Evolutionary conservation across 2,329 filamentous ascomycete genomes (phyloP).

Genomic region (Ophiostoma australiae): DNA sequence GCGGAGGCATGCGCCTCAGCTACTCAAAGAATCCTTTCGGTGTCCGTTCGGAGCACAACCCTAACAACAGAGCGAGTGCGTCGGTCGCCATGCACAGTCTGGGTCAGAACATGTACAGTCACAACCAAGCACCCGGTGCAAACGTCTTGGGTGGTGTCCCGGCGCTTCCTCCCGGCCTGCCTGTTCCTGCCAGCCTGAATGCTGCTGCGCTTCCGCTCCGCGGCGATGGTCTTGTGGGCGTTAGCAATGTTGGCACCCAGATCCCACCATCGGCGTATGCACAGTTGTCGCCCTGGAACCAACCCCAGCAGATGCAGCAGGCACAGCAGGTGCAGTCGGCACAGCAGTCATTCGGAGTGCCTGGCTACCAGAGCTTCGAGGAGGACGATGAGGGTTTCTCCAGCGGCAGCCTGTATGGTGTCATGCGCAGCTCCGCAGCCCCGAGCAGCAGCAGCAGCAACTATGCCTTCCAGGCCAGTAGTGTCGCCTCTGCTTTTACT

Average conservation of each 20-base stretch:
- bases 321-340: not conserved
- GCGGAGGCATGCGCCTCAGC: constrained; percentile 87
- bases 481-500: not conserved
- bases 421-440: not conserved
- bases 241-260: not conserved
- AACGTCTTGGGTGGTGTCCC: not conserved
- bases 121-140: constrained; percentile 25
- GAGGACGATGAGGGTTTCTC: not conserved
- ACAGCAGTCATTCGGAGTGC: not conserved
- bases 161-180: constrained; percentile 76
- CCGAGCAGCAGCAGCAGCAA: not conserved
- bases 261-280: not conserved
- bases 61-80: constrained; percentile 34
- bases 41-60: constrained; percentile 72
- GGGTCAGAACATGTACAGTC: constrained; percentile 16
- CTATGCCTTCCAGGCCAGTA: not conserved
- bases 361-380: not conserved
- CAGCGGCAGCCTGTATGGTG: not conserved
- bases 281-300: not conserved
- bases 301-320: not conserved
- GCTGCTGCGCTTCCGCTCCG: constrained; percentile 29
- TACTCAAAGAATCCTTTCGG: constrained; percentile 97
- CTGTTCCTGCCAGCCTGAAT: constrained; percentile 65
- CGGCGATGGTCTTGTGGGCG: not conserved
- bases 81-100: not conserved